These are phyloP conservation scores for Cladorrhinum samala DNA, from an alignment of 495 filamentous ascomycete genomes.

Conservation along the genomic window DNA sequence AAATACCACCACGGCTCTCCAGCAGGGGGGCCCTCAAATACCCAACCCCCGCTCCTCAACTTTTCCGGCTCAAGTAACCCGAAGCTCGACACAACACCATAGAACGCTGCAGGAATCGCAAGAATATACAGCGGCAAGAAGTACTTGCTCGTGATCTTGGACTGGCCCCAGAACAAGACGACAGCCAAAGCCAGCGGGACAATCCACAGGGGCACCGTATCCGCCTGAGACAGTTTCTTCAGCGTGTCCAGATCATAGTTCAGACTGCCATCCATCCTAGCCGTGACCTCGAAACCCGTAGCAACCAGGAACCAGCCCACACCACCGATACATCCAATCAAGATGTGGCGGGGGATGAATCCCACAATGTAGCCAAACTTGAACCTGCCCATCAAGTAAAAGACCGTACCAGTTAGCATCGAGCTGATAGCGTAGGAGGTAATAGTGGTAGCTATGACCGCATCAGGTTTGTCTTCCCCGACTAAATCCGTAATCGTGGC, in stretches of 20 bases:
- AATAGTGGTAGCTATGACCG: conserved; percentile 88
- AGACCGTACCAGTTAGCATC: conserved; percentile 81
- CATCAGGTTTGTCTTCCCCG: conserved; percentile 72
- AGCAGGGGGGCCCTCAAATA: conserved; percentile 77
- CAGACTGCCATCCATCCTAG: conserved; percentile 75
- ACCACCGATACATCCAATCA: conserved; percentile 96
- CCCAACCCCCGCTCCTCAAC: conserved; percentile 72
- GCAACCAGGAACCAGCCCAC: conserved; percentile 94
- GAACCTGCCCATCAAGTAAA: conserved; percentile 82
- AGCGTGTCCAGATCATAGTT: conserved; percentile 73
- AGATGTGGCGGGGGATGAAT: conserved; percentile 91
- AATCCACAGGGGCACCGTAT: conserved; percentile 77
- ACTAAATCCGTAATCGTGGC: conserved; percentile 74
- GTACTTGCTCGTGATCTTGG: conserved; percentile 67
- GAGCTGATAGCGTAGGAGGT: conserved; percentile 87
- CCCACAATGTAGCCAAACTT: conserved; percentile 85
- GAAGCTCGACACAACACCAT: conserved; percentile 64
- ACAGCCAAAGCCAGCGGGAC: conserved; percentile 72
- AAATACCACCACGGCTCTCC: conserved; percentile 95
- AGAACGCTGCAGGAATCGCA: conserved; percentile 71
- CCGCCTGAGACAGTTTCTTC: conserved; percentile 57
- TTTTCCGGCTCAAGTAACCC: conserved; percentile 54
- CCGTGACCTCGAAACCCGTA: conserved; percentile 92
- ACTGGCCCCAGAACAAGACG: conserved; percentile 67
- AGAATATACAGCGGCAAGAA: conserved; percentile 86